These are phyloP conservation scores for Catharanthus roseus DNA, from an alignment of 257 asterid species.

Conservation along the genomic window DNA sequence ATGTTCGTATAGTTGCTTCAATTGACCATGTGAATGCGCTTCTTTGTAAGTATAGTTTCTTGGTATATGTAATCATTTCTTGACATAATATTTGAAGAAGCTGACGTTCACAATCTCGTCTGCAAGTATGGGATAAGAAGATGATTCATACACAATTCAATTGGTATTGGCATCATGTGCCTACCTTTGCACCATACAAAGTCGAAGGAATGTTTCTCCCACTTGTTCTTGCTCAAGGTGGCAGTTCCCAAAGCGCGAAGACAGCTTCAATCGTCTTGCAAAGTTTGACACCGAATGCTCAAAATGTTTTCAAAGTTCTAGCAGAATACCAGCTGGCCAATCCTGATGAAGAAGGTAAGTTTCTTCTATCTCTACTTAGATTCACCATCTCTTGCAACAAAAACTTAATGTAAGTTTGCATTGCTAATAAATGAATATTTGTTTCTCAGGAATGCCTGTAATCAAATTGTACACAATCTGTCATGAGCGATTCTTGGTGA, in stretches of 20 bases:
- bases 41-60: conserved; percentile 54
- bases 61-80: background rate
- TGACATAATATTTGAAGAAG: background rate
- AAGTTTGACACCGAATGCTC: conserved; percentile 95
- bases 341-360: conserved; percentile 86
- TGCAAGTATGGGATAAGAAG: conserved; percentile 91
- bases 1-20: conserved; percentile 76
- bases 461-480: conserved; percentile 64
- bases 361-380: conserved; percentile 8
- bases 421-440: conserved; percentile 3
- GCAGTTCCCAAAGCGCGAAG: conserved; percentile 70
- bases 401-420: background rate
- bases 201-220: conserved; percentile 81
- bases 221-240: conserved; percentile 69
- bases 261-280: conserved; percentile 87
- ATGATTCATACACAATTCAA: conserved; percentile 96
- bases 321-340: conserved; percentile 76
- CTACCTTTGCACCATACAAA: conserved; percentile 84
- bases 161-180: conserved; percentile 96
- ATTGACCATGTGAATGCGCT: conserved; percentile 87
- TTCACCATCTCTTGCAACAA: conserved; percentile 13
- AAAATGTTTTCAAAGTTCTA: conserved; percentile 68
- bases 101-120: background rate
- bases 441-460: conserved; percentile 66
- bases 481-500: conserved; percentile 82